phyloP scores from a whole-genome alignment of 306 rosid genomes.

The Trichosanthes truncata region DNA sequence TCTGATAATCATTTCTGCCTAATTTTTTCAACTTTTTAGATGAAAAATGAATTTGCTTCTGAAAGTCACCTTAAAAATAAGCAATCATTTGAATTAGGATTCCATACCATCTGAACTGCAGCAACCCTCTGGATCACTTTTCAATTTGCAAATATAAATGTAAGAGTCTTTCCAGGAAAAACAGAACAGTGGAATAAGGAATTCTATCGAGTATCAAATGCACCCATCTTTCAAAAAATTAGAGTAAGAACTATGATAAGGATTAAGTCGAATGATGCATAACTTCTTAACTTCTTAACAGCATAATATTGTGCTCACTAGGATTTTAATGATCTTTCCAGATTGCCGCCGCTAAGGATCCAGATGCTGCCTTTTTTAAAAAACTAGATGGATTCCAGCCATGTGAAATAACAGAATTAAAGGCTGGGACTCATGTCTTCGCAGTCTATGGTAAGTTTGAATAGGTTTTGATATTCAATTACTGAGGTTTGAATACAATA shows the following conservation, averaged over 20 bases:
- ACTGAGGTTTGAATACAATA: slow-evolving; percentile 7
- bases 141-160: background rate
- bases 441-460: slow-evolving; percentile 75
- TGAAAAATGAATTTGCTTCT: background rate
- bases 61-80: background rate
- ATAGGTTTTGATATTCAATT: background rate
- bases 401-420: slow-evolving; percentile 79
- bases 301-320: background rate
- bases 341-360: slow-evolving; percentile 92
- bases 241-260: background rate
- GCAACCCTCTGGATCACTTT: background rate
- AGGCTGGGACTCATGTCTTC: slow-evolving; percentile 90
- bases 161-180: background rate
- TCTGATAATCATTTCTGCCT: background rate
- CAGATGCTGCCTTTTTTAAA: slow-evolving; percentile 86
- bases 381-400: slow-evolving; percentile 92
- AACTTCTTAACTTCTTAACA: background rate
- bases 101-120: background rate
- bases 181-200: background rate
- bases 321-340: slow-evolving; percentile 26
- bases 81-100: background rate
- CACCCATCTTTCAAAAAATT: background rate
- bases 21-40: background rate
- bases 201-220: background rate
- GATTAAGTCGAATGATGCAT: background rate